phyloP scores from a whole-genome alignment of 2,329 filamentous ascomycete species.

The Xylaria multiplex region DNA sequence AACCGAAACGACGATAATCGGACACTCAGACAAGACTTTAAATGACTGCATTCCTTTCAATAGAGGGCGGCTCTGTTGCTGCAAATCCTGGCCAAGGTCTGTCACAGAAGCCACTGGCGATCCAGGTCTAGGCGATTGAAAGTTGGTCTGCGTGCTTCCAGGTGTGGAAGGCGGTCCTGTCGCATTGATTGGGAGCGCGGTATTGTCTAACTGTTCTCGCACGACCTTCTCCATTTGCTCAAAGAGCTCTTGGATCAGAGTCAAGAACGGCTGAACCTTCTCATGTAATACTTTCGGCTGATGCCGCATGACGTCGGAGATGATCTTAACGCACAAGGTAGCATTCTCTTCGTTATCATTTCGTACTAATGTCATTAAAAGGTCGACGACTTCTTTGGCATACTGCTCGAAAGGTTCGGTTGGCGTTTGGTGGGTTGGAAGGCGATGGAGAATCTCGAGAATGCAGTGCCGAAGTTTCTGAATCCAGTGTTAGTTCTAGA shows the following conservation, averaged over 20 bases:
- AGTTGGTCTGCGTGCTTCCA: slow-evolving; percentile 72
- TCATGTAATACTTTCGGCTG: slow-evolving; percentile 81
- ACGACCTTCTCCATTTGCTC: slow-evolving; percentile 94
- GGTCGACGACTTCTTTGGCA: slow-evolving; percentile 86
- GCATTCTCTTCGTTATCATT: slow-evolving; percentile 99
- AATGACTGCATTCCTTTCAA: slow-evolving; percentile 98
- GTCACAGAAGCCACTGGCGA: slow-evolving; percentile 86
- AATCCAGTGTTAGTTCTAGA: slow-evolving; percentile 39
- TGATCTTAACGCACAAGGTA: slow-evolving; percentile 96
- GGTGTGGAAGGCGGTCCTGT: slow-evolving; percentile 73
- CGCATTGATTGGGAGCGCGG: slow-evolving; percentile 64
- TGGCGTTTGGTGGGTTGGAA: slow-evolving; percentile 76
- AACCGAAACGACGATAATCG: slow-evolving; percentile 97
- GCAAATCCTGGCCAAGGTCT: slow-evolving; percentile 82
- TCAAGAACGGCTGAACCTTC: slow-evolving; percentile 89
- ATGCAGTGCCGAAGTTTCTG: slow-evolving; percentile 91
- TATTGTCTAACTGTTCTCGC: slow-evolving; percentile 91
- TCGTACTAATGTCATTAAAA: slow-evolving; percentile 87
- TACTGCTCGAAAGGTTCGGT: slow-evolving; percentile 87
- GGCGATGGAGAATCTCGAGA: slow-evolving; percentile 91
- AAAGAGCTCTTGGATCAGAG: slow-evolving; percentile 94
- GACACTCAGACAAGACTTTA: slow-evolving; percentile 96
- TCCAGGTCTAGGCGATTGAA: slow-evolving; percentile 87
- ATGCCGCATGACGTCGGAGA: slow-evolving; percentile 95
- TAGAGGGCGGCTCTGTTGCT: slow-evolving; percentile 82